phyloP scores from a whole-genome alignment of 2,329 filamentous ascomycete genomes.

The Aspergillus sp. region DNA sequence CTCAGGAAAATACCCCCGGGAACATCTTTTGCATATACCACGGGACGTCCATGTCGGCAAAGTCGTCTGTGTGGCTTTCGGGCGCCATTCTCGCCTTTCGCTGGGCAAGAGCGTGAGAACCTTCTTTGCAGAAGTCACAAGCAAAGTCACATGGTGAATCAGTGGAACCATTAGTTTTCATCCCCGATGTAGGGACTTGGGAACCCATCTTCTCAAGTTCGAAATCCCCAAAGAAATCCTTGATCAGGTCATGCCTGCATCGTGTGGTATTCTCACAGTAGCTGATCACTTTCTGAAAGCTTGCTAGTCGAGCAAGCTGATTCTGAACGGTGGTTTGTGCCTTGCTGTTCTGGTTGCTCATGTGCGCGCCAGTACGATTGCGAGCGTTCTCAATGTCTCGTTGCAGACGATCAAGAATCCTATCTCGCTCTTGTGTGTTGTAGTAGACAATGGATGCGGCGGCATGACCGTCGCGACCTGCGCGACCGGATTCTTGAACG shows the following conservation, averaged over 20 bases:
- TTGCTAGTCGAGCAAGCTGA: conserved; percentile 55
- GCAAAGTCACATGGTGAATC: conserved; percentile 68
- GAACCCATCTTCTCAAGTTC: conserved; percentile 38
- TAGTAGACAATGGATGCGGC: conserved; percentile 89
- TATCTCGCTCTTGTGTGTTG: conserved; percentile 80
- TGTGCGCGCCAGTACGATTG: conserved; percentile 30
- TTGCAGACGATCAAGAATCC: conserved; percentile 60
- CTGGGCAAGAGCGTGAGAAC: conserved; percentile 55
- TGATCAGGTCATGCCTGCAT: conserved; percentile 77
- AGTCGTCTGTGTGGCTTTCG: conserved; percentile 18
- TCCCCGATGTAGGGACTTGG: conserved; percentile 18
- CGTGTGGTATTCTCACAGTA: conserved; percentile 77
- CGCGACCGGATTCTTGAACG: conserved; percentile 92
- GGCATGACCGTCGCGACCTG: conserved; percentile 85
- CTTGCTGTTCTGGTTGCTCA: conserved; percentile 43
- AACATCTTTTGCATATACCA: conserved; percentile 22
- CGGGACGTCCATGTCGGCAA: conserved; percentile 13
- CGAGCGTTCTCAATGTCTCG: conserved; percentile 46
- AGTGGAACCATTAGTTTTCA: conserved; percentile 5
- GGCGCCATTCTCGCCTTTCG: conserved; percentile 51
- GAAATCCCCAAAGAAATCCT: conserved; percentile 73
- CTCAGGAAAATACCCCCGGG: conserved; percentile 9
- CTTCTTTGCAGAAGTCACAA: conserved; percentile 77
- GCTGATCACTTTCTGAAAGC: conserved; percentile 67
- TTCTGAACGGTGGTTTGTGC: conserved; percentile 31